These are phyloP conservation scores for Solioccasus polychromus DNA, from an alignment of 768 basidiomycete genomes.

Conservation along the genomic window DNA sequence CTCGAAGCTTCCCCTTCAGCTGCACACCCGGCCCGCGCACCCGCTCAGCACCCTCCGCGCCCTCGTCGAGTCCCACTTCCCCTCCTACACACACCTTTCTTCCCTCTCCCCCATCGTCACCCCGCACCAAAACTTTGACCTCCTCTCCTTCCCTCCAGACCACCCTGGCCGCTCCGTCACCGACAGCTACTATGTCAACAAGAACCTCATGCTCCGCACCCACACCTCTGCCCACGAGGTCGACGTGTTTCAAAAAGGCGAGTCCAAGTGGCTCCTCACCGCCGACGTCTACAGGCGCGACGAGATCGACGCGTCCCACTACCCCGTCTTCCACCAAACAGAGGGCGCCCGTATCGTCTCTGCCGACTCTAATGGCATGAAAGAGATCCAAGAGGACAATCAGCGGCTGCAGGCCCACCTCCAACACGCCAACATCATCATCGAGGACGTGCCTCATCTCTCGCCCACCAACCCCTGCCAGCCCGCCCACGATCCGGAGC, in stretches of 20 bases:
- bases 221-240: constrained; percentile 99
- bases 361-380: constrained; percentile 52
- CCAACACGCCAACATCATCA: constrained; percentile 70
- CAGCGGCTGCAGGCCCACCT: constrained; percentile 56
- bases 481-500: constrained; percentile 65
- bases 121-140: constrained; percentile 92
- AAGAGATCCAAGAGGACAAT: constrained; percentile 71
- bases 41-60: constrained; percentile 83
- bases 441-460: constrained; percentile 81
- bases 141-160: constrained; percentile 88
- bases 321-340: constrained; percentile 98
- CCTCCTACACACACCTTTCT: constrained; percentile 66
- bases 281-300: constrained; percentile 98
- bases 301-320: constrained; percentile 96
- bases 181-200: constrained; percentile 96
- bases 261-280: constrained; percentile 84
- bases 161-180: constrained; percentile 89
- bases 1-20: constrained; percentile 69
- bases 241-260: constrained; percentile 75
- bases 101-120: constrained; percentile 88
- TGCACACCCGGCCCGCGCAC: constrained; percentile 76
- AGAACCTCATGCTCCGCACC: constrained; percentile 86
- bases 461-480: constrained; percentile 80
- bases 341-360: constrained; percentile 88
- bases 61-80: constrained; percentile 83